Conservation (phyloP, 176 grass and related monocot species). For the Eragrostis nindensis region DNA sequence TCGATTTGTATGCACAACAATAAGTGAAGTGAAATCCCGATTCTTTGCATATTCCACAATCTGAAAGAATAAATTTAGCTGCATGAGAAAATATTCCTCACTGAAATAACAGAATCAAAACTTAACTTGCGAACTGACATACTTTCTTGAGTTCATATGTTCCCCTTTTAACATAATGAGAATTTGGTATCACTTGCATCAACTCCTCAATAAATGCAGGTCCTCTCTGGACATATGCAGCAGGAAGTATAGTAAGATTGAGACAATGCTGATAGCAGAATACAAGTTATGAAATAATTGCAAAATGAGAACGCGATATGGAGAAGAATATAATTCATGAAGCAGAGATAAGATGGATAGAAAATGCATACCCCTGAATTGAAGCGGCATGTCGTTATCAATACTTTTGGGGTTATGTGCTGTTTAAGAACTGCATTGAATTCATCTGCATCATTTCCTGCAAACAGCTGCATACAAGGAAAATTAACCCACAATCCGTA, state of each 20-base stretch:
- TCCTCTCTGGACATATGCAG: slow-evolving; percentile 59
- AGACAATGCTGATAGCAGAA: background rate
- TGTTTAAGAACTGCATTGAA: slow-evolving; percentile 81
- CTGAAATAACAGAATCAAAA: slow-evolving; percentile 26
- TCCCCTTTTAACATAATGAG: slow-evolving; percentile 82
- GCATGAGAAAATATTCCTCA: slow-evolving; percentile 10
- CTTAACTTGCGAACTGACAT: background rate
- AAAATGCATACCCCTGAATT: slow-evolving; percentile 72
- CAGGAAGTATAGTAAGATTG: slow-evolving; percentile 25
- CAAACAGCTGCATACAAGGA: slow-evolving; percentile 68
- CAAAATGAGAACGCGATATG: background rate
- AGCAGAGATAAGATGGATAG: slow-evolving; percentile 1
- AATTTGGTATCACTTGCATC: slow-evolving; percentile 83
- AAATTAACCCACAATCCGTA: background rate
- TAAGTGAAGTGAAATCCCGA: slow-evolving; percentile 76
- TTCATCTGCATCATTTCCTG: slow-evolving; percentile 92
- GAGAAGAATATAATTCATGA: slow-evolving; percentile 22
- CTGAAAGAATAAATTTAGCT: slow-evolving; percentile 44
- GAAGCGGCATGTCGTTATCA: slow-evolving; percentile 92
- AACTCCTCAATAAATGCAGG: slow-evolving; percentile 85
- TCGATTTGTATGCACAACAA: slow-evolving; percentile 87
- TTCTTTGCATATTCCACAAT: slow-evolving; percentile 92
- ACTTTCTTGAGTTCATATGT: slow-evolving; percentile 99
- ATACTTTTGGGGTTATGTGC: slow-evolving; percentile 63
- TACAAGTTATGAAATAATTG: slow-evolving; percentile 6